phyloP scores from a whole-genome alignment of 495 filamentous ascomycete genomes.

The Gamarada debralockiae region DNA sequence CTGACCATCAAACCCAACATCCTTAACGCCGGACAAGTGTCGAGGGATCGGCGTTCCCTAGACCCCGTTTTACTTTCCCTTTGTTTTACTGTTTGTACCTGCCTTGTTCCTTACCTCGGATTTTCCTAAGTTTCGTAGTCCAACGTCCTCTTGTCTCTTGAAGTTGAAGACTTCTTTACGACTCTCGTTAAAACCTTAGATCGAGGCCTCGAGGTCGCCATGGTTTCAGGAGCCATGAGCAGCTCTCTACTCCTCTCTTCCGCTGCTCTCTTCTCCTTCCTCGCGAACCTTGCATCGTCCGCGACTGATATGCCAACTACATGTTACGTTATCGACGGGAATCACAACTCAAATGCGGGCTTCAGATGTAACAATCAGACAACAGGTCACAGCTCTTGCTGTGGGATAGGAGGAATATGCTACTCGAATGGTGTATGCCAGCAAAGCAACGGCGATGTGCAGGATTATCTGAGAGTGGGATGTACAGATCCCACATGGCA shows the following conservation, averaged over 20 bases:
- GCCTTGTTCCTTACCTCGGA: neutral
- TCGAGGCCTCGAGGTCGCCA: too few relatives aligned
- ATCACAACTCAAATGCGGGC: neutral
- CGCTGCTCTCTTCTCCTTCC: neutral
- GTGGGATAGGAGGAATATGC: slow-evolving; percentile 11
- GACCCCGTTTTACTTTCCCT: neutral
- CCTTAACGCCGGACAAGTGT: neutral
- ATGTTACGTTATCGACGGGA: slow-evolving; percentile 12
- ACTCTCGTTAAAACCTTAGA: too few relatives aligned
- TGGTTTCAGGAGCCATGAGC: neutral
- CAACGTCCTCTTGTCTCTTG: too few relatives aligned
- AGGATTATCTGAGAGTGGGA: slow-evolving; percentile 18
- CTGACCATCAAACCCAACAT: too few relatives aligned
- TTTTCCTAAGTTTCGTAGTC: neutral
- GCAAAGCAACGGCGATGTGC: slow-evolving; percentile 7
- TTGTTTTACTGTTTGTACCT: neutral
- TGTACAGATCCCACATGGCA: slow-evolving; percentile 18
- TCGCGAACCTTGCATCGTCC: neutral
- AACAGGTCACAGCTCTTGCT: slow-evolving; percentile 13
- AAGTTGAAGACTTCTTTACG: too few relatives aligned
- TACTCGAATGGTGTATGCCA: slow-evolving; percentile 17
- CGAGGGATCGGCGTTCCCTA: neutral
- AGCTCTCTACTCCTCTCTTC: slow-evolving; percentile 1
- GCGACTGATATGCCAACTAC: slow-evolving; percentile 5
- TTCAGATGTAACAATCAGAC: slow-evolving; percentile 15